Base-by-base conservation (phyloP, 257 asterid genomes). In the Echites panduratus region DNA sequence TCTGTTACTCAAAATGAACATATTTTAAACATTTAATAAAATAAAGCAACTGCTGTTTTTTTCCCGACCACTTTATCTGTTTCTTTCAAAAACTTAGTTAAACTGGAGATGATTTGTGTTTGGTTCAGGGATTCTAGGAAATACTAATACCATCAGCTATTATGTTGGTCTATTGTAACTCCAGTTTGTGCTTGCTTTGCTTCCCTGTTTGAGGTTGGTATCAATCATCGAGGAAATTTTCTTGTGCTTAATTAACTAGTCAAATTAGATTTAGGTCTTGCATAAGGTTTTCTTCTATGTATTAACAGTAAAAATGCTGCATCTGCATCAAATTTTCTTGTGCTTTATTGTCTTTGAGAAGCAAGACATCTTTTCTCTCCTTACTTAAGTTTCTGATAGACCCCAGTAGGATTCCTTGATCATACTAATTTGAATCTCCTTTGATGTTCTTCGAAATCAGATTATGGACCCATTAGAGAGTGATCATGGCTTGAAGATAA, bases 401-500 rank as follows among this genome's bases (percentile, higher is more conserved):
- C 27, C 29, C 7, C 29, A 29, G 7, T 47, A 43, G 0, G 0
- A 9, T 50, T 16, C 11, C 38, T 66, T 45, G 26, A 26, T 57
- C 10, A 11, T 27, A 57, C 17, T 27, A 32, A 14, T 44, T 54
- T 35, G 49, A 40, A 41, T 65, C 76, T 43, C 65, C 26, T 72
- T 14, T 24, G 22, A 35, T 59, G 12, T 70, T 47, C 29, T 70
- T 20, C 48, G 11, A 66, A 62, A 85, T 86, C 83, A 93, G 98
- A 86, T 83, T 75, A 6, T 13, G 50, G 79, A 73, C 53, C 67
- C 44, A 40, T 73, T 62, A 49, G 44, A 52, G 57, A 78, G 73
- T 82, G 77, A 74, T 62, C 80, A 68, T 67, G 86, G 85, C 73
- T 85, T 94, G 99, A 90, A 83, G 82, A 87, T 94, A 82, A 80